Percentiles rank a stretch among this genome's conserved stretches.
Conservation (phyloP, 306 rosid genomes). For the Elaeagnus macrophylla region DNA sequence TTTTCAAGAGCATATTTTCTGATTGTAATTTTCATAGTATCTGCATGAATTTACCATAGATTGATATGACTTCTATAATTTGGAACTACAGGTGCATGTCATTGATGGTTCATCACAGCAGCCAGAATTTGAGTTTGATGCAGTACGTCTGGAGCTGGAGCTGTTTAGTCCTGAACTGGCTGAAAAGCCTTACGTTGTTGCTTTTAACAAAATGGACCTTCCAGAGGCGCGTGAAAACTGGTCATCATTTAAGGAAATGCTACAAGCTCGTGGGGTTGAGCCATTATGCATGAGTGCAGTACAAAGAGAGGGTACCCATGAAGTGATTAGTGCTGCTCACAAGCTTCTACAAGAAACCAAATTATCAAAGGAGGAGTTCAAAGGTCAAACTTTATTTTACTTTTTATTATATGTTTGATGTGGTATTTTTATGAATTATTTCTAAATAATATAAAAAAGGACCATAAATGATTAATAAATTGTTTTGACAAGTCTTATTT, state of each 20-base stretch:
- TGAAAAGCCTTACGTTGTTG: slow-evolving; percentile 82
- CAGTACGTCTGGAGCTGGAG: slow-evolving; percentile 85
- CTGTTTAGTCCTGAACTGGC: slow-evolving; percentile 85
- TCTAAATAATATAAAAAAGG: slow-evolving; percentile 6
- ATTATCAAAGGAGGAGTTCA: slow-evolving; percentile 37
- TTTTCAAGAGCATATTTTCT: background rate
- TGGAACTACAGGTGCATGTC: slow-evolving; percentile 60
- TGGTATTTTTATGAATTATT: slow-evolving; percentile 3
- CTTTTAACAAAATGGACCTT: slow-evolving; percentile 91
- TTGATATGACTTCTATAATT: slow-evolving; percentile 3
- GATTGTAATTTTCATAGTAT: background rate
- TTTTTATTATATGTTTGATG: slow-evolving; percentile 8
- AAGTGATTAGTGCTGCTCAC: slow-evolving; percentile 63
- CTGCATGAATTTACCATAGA: background rate
- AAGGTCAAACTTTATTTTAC: slow-evolving; percentile 35
- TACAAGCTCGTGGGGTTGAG: slow-evolving; percentile 58
- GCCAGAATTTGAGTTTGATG: slow-evolving; percentile 89
- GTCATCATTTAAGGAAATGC: slow-evolving; percentile 59
- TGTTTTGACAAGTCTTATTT: slow-evolving; percentile 23
- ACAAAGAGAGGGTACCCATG: slow-evolving; percentile 67
- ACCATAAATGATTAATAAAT: background rate
- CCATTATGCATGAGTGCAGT: slow-evolving; percentile 84
- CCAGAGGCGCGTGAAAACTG: slow-evolving; percentile 87
- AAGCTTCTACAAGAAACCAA: slow-evolving; percentile 48
- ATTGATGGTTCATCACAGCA: slow-evolving; percentile 86